These are phyloP conservation scores for Coccomyxa sp. DNA, from an alignment of 139 green algal species.

Conservation along the genomic window DNA sequence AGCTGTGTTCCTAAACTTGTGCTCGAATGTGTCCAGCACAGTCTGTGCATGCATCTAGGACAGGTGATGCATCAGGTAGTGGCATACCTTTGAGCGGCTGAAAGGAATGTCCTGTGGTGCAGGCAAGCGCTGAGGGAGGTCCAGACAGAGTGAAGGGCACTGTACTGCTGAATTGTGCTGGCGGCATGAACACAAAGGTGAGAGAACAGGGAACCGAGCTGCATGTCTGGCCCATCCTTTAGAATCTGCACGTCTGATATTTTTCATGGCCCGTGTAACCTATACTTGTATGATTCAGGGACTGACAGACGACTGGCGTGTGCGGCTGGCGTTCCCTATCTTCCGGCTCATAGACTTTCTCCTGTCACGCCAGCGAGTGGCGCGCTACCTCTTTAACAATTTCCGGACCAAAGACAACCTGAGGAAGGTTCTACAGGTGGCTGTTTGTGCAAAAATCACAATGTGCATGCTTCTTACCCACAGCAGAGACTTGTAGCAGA, in stretches of 20 bases:
- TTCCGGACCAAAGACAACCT: constrained; percentile 60
- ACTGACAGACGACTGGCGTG: constrained; percentile 74
- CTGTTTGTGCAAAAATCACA: not conserved
- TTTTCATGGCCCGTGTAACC: too few species aligned
- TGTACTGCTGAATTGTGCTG: constrained; percentile 79
- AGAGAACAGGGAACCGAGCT: constrained; percentile 17
- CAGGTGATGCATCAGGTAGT: too few species aligned
- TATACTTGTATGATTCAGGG: too few species aligned
- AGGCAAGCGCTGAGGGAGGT: not conserved
- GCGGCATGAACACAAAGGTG: constrained; percentile 85
- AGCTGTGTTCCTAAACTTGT: too few species aligned
- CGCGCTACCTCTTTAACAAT: constrained; percentile 64
- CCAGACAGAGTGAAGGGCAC: constrained; percentile 30
- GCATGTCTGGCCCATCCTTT: too few species aligned
- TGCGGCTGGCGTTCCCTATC: constrained; percentile 71
- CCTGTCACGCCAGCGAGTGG: constrained; percentile 61
- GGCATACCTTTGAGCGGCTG: too few species aligned
- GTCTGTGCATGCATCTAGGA: too few species aligned
- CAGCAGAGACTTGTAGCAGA: not conserved
- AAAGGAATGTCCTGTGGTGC: not conserved
- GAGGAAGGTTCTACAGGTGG: constrained; percentile 33
- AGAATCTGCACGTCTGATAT: too few species aligned
- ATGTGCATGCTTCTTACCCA: not conserved
- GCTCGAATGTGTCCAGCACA: too few species aligned
- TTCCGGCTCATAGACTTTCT: constrained; percentile 88